A percentile compares a stretch with the other conserved stretches of the same genome.
phyloP scores from a whole-genome alignment of 2,329 filamentous ascomycete species.

The Venturia pyrina region DNA sequence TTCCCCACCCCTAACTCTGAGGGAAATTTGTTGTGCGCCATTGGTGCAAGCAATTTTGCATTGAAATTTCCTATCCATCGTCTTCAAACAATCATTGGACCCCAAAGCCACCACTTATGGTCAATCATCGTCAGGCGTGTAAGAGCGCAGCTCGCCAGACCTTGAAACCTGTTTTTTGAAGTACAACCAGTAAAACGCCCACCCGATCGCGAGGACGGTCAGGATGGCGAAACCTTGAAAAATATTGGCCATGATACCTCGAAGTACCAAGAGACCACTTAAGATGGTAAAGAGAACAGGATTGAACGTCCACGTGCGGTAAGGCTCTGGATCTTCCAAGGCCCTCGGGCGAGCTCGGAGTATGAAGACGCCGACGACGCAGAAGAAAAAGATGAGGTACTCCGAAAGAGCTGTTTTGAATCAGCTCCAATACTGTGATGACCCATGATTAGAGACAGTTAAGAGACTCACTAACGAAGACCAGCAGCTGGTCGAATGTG shows the following conservation, averaged over 20 bases:
- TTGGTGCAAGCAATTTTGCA: too few relatives aligned
- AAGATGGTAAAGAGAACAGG: neutral
- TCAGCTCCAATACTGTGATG: too few relatives aligned
- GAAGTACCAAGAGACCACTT: neutral
- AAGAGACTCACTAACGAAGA: conserved; percentile 39
- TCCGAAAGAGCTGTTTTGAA: conserved; percentile 33
- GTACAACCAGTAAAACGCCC: neutral
- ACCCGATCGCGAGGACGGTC: neutral
- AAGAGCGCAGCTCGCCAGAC: neutral
- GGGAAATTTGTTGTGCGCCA: too few relatives aligned
- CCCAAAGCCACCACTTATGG: neutral
- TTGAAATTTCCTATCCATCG: too few relatives aligned
- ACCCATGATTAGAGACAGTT: too few relatives aligned
- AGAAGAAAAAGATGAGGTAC: conserved; percentile 51
- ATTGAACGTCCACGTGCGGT: neutral
- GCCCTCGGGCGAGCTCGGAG: conserved; percentile 36
- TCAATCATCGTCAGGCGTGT: neutral
- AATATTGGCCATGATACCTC: neutral
- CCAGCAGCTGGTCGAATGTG: conserved; percentile 50
- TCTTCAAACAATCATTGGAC: too few relatives aligned
- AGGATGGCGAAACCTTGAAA: neutral
- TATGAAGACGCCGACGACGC: conserved; percentile 48
- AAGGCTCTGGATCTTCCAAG: neutral
- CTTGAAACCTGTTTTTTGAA: neutral
- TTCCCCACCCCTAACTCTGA: too few relatives aligned